phyloP scores from a whole-genome alignment of 495 filamentous ascomycete genomes.

The Talaromyces ruber region DNA sequence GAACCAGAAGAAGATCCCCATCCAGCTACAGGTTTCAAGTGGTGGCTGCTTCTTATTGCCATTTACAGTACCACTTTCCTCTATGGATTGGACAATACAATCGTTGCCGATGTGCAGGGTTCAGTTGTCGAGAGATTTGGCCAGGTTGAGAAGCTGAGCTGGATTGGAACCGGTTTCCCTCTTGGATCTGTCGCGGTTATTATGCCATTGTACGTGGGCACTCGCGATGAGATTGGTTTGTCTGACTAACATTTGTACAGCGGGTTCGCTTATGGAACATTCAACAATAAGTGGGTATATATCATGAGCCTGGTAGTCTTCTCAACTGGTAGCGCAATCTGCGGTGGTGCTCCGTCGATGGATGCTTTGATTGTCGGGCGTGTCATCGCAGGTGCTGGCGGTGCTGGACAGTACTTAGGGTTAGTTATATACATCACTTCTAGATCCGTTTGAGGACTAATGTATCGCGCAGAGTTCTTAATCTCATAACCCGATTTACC shows the following conservation, averaged over 20 bases:
- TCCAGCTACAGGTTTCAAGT: neutral
- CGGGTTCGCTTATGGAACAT: too few species aligned
- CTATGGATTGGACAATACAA: constrained; percentile 52
- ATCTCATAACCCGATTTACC: constrained; percentile 19
- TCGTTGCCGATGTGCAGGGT: constrained; percentile 52
- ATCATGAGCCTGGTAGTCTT: constrained; percentile 41
- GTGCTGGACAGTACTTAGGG: constrained; percentile 12
- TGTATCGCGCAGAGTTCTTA: constrained; percentile 4
- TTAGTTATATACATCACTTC: constrained; percentile 11
- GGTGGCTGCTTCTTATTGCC: constrained; percentile 13
- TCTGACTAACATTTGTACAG: too few species aligned
- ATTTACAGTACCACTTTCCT: constrained; percentile 42
- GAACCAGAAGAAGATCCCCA: neutral
- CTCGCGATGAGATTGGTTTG: too few species aligned
- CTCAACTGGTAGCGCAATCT: constrained; percentile 41
- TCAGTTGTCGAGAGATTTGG: constrained; percentile 41
- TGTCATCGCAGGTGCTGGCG: constrained; percentile 29
- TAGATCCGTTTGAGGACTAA: neutral
- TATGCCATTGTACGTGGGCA: too few species aligned
- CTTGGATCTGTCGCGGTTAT: neutral
- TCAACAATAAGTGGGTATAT: constrained; percentile 27
- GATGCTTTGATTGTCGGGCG: constrained; percentile 45
- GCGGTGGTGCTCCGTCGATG: constrained; percentile 44
- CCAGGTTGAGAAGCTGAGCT: neutral
- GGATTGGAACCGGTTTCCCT: neutral